Evolutionary conservation across 192 early-diverging fungal species (phyloP).

Genomic region (Borealophlyctis nickersoniae): DNA sequence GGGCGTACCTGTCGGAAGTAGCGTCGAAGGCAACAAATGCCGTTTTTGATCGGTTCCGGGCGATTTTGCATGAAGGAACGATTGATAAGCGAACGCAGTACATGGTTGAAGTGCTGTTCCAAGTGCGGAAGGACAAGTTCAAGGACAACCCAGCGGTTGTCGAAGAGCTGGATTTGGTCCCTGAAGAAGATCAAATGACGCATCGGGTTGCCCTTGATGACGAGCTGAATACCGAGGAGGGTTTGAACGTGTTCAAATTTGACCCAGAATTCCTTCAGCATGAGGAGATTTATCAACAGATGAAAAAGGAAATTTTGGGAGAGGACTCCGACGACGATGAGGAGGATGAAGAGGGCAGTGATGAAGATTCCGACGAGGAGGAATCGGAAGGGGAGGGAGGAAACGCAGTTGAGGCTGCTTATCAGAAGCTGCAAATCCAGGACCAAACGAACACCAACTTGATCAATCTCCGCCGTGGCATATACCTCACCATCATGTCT

Average conservation of each 20-base stretch:
- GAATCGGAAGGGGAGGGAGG: conserved; percentile 54
- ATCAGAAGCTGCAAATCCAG: conserved; percentile 60
- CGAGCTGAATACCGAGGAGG: conserved; percentile 76
- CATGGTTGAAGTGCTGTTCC: conserved; percentile 97
- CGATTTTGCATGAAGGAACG: conserved; percentile 87
- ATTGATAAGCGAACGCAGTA: conserved; percentile 95
- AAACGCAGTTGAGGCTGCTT: conserved; percentile 42
- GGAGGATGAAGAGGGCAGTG: conserved; percentile 25
- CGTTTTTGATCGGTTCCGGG: conserved; percentile 88
- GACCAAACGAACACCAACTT: conserved; percentile 88
- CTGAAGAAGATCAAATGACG: conserved; percentile 93
- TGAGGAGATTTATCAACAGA: conserved; percentile 76
- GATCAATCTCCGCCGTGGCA: conserved; percentile 83
- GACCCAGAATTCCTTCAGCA: conserved; percentile 79
- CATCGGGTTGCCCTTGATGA: conserved; percentile 82
- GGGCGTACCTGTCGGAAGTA: conserved; percentile 77
- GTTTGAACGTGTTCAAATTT: conserved; percentile 78
- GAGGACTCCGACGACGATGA: conserved; percentile 55
- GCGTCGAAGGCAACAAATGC: conserved; percentile 72
- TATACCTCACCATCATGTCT: conserved; percentile 96
- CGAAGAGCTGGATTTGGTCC: conserved; percentile 83
- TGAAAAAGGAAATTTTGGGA: conserved; percentile 85
- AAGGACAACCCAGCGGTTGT: conserved; percentile 79
- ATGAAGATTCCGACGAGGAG: conserved; percentile 48
- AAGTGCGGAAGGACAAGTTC: conserved; percentile 90